phyloP scores from a whole-genome alignment of 495 filamentous ascomycete genomes.

The Trichocladium antarcticum region DNA sequence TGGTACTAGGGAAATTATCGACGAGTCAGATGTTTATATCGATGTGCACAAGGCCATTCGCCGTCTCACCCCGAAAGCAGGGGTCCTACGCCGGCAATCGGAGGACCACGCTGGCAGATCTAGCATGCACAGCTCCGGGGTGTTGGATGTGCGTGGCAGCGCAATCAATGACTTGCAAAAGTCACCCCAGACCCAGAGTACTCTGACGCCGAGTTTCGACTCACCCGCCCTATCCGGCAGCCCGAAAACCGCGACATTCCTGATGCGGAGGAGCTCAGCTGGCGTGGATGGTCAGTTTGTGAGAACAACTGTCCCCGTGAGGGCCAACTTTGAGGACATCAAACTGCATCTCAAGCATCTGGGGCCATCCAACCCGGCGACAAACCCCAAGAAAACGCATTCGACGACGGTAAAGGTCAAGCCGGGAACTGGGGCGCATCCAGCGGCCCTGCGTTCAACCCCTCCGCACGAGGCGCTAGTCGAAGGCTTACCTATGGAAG shows the following conservation, averaged over 20 bases:
- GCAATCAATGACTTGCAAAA: slow-evolving; percentile 2
- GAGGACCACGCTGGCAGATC: slow-evolving; percentile 10
- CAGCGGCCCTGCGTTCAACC: slow-evolving; percentile 17
- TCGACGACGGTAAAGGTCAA: slow-evolving; percentile 90
- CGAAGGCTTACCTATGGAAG: slow-evolving; percentile 13
- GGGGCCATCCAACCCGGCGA: slow-evolving; percentile 84
- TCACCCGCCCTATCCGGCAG: slow-evolving; percentile 23
- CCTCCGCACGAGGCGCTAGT: slow-evolving; percentile 14
- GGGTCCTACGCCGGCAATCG: slow-evolving; percentile 19
- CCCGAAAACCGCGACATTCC: slow-evolving; percentile 38
- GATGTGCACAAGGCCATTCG: slow-evolving; percentile 95
- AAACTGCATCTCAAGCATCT: slow-evolving; percentile 78
- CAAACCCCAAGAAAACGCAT: slow-evolving; percentile 68
- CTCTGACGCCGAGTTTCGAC: slow-evolving; percentile 20
- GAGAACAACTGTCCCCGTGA: slow-evolving; percentile 32
- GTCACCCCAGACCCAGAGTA: slow-evolving; percentile 12
- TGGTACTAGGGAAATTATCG: slow-evolving; percentile 60
- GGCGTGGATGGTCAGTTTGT: slow-evolving; percentile 35
- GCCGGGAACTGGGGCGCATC: slow-evolving; percentile 32
- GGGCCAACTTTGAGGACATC: slow-evolving; percentile 53
- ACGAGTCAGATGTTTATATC: slow-evolving; percentile 89
- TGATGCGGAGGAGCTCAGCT: slow-evolving; percentile 47
- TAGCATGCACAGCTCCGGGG: slow-evolving; percentile 6
- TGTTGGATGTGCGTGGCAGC: slow-evolving; percentile 6
- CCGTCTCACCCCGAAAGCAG: slow-evolving; percentile 38